Percentiles rank a stretch among this genome's conserved stretches.
These are phyloP conservation scores for Zygoascus sp. DNA, from an alignment of 1,139 yeast species.

Conservation along the genomic window DNA sequence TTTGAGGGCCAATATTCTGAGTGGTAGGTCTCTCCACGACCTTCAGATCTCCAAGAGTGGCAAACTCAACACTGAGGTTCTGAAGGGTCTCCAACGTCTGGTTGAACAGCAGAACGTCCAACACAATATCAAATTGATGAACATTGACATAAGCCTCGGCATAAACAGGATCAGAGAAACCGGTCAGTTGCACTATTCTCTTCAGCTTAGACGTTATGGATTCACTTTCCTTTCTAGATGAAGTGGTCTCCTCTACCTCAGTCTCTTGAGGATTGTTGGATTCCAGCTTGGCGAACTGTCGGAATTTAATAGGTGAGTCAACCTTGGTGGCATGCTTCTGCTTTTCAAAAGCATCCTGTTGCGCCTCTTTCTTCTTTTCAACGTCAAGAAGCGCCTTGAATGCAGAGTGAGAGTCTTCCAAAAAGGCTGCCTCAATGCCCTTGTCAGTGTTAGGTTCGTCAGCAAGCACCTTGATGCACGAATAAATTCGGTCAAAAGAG, in stretches of 20 bases:
- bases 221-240: constrained; percentile 47
- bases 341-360: constrained; percentile 53
- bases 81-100: constrained; percentile 90
- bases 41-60: constrained; percentile 92
- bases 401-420: constrained; percentile 84
- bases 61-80: constrained; percentile 90
- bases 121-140: constrained; percentile 91
- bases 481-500: constrained; percentile 83
- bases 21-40: constrained; percentile 90
- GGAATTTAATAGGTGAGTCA: constrained; percentile 76
- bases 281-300: constrained; percentile 67
- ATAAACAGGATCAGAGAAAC: constrained; percentile 95
- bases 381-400: constrained; percentile 58
- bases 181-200: constrained; percentile 89
- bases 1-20: constrained; percentile 94
- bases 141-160: constrained; percentile 96
- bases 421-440: constrained; percentile 64
- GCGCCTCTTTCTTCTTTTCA: constrained; percentile 52
- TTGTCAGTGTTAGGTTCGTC: constrained; percentile 49
- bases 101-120: constrained; percentile 90
- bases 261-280: constrained; percentile 36
- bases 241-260: constrained; percentile 34
- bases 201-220: constrained; percentile 71
- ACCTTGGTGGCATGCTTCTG: constrained; percentile 72
- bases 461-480: constrained; percentile 73